These are phyloP conservation scores for Ophidiomyces ophidiicola DNA, from an alignment of 2,329 filamentous ascomycete genomes.

Conservation along the genomic window DNA sequence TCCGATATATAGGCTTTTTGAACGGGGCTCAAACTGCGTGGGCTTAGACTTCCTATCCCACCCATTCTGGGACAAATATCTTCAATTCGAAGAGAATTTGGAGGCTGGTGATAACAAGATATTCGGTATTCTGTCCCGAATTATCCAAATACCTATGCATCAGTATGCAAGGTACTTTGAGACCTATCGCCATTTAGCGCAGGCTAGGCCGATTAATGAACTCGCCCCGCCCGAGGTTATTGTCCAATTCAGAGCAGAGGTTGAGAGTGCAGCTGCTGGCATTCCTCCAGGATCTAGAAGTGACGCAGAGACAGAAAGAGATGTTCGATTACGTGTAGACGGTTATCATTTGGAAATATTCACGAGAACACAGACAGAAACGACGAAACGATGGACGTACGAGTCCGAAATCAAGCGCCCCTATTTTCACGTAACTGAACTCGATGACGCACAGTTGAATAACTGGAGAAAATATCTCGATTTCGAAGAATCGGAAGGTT, in stretches of 20 bases:
- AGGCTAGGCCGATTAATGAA: conserved; percentile 59
- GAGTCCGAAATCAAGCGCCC: conserved; percentile 90
- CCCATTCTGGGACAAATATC: conserved; percentile 97
- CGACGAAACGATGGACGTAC: conserved; percentile 85
- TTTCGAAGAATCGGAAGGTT: conserved; percentile 79
- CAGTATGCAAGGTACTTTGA: conserved; percentile 94
- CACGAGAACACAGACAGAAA: conserved; percentile 69
- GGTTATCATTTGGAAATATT: conserved; percentile 70
- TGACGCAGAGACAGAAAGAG: conserved; percentile 70
- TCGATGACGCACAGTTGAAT: conserved; percentile 68
- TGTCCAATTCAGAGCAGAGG: conserved; percentile 55
- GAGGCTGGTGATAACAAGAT: conserved; percentile 67
- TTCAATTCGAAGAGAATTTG: conserved; percentile 88
- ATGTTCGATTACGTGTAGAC: conserved; percentile 69
- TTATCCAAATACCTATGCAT: conserved; percentile 86
- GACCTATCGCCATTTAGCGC: conserved; percentile 66
- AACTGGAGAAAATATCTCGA: conserved; percentile 97
- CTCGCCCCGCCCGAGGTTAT: conserved; percentile 58
- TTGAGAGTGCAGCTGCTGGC: conserved; percentile 44
- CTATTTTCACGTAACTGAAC: conserved; percentile 91
- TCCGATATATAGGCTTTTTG: conserved; percentile 58
- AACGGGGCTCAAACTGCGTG: conserved; percentile 71
- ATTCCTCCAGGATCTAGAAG: conserved; percentile 39
- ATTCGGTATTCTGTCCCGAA: conserved; percentile 67
- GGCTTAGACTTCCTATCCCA: conserved; percentile 89